Evolutionary conservation across 1,139 yeast species (phyloP), one percentile per base, ranked within the genome.

Genomic region (Pichiaceae sp.): DNA sequence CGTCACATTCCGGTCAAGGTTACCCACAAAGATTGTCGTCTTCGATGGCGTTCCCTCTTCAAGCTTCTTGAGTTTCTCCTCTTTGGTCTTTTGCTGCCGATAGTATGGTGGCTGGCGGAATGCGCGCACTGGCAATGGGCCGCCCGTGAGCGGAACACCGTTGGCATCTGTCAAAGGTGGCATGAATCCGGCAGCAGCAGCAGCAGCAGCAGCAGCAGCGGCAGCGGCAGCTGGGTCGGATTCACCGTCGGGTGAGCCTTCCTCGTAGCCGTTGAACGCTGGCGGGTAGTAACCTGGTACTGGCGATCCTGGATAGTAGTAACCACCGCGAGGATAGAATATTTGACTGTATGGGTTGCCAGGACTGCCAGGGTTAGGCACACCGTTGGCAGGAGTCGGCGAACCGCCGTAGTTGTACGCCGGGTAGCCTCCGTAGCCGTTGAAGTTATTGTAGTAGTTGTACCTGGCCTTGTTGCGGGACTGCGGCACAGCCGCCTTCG

Each of bases 1-100:
- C 38, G 64, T 67, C 15, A 66, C 70, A 40, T 61, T 62, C 49
- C 68, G 70, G 47, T 72, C 76, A 50, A 77, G 63, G 49, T 75
- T 76, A 42, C 78, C 74, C 48, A 78, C 62, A 55, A 75, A 75
- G 21, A 76, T 60, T 6, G 83, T 76, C 43, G 68, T 71, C 30
- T 53, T 57, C 1, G 83, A 75, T 36, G 72, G 70, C 15, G 59
- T 60, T 23, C 83, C 83, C 46, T 73, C 74, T n/a, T 59, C 62
- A 36, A 66, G 54, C 38, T 46, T 52, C 35, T 49, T 41, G 33
- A 45, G 44, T 43, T 47, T 52, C 38, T 50, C 54, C 33, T 49
- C 54, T 33, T 44, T 47, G 20, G 52, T 42, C 33, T 38, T 40
- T 25, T 35, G 38, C 45, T 31, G 34, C 38, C 26, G 28, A 11